Conservation (phyloP, 352 stramenopile genomes). For the Globisporangium radiosum region DNA sequence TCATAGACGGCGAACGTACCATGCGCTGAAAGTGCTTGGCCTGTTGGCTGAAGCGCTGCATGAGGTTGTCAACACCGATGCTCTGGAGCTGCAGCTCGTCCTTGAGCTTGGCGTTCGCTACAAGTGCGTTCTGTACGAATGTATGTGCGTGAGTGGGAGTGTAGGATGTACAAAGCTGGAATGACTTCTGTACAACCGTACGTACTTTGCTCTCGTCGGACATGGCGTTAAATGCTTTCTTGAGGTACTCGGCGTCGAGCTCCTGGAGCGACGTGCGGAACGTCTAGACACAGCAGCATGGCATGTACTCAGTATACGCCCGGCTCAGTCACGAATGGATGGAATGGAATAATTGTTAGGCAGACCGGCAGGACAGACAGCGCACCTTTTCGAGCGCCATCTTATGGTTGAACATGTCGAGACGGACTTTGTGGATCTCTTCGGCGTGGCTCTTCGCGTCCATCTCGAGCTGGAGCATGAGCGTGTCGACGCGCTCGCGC, state of each 20-base stretch:
- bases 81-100: constrained; percentile 73
- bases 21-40: constrained; percentile 64
- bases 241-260: constrained; percentile 69
- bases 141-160: background rate
- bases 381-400: constrained; percentile 73
- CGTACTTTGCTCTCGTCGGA: constrained; percentile 72
- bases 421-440: constrained; percentile 68
- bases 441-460: constrained; percentile 59
- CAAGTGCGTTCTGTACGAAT: constrained; percentile 45
- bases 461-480: constrained; percentile 62
- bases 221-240: constrained; percentile 80
- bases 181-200: background rate
- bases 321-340: background rate
- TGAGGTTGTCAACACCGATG: constrained; percentile 76
- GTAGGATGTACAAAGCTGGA: background rate
- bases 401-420: constrained; percentile 85
- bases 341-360: no score
- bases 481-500: constrained; percentile 42
- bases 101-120: constrained; percentile 77
- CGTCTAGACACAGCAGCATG: constrained; percentile 21
- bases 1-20: constrained; percentile 16
- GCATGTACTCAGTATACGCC: background rate
- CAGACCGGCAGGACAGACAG: no score
- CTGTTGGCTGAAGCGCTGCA: constrained; percentile 67
- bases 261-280: constrained; percentile 73